Base-by-base conservation (phyloP, 345 rosid genomes). In the Citropsis articulata region DNA sequence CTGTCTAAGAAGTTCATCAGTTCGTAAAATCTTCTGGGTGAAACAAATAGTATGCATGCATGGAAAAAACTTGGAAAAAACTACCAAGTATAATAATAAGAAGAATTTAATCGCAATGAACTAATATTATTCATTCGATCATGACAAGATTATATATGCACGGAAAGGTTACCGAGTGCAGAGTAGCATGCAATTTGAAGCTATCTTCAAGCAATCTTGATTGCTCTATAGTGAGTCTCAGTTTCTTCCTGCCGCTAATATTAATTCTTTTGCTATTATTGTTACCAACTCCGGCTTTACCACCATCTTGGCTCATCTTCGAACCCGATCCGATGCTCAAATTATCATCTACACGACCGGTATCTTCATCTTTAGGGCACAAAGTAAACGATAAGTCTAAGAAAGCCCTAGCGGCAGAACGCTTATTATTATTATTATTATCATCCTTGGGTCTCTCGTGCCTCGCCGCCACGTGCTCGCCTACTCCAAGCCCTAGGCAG, bases 211-310 rank as follows among this genome's bases (percentile, higher is more conserved):
- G 88, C 85, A 84, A 72, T 9, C 70, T 35, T 5, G 86, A 78
- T 65, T 87, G 89, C 2, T 88, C 84, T 73, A 79, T 82, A 2
- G 86, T 71, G 25, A 88, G 85, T 69, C 90, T 79, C 53, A 87
- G 84, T 76, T 88, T 88, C 86, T 87, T 88, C 24, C 81, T 75
- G 40, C 86, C 45, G 24, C 61, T 30, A 5, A 40, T 35, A 4
- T 19, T 30, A 27, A 21, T 25, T 12, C n/a, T 30, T 19, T 50
- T 21, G 4, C 50, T 45, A 45, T 45, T 13, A 45, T 4, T 3
- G 13, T 45, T 45, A 16, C 50, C 50, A 45, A 3, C 18, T 13
- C 50, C 50, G 14, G 3, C 50, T 12, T 45, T 45, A 45, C 50
- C 50, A 45, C 1, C 50, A 45, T 45, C 50, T 45, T 45, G 50